These are phyloP conservation scores for Coemansia nantahalensis DNA, from an alignment of 192 early-diverging fungal species.

Conservation along the genomic window DNA sequence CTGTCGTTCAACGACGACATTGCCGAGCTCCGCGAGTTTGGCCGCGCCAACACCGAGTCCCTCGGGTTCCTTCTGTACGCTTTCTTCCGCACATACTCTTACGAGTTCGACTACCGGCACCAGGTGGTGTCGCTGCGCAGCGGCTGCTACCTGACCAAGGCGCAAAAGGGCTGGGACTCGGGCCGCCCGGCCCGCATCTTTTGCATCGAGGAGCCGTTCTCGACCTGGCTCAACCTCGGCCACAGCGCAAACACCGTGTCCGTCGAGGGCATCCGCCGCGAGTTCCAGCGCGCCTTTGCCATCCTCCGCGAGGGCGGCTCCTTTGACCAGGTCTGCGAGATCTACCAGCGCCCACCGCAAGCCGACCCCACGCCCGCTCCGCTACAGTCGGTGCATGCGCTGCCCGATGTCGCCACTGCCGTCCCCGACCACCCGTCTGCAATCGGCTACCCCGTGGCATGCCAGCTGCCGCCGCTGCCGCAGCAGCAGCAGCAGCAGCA, in stretches of 20 bases:
- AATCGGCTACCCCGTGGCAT: background rate
- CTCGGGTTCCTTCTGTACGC: constrained; percentile 76
- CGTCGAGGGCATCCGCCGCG: constrained; percentile 74
- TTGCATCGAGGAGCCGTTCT: constrained; percentile 94
- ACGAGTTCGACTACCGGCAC: constrained; percentile 82
- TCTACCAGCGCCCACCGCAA: constrained; percentile 36
- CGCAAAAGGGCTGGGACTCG: constrained; percentile 81
- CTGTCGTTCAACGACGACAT: constrained; percentile 76
- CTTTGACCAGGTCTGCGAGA: constrained; percentile 37
- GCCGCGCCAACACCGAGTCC: constrained; percentile 67
- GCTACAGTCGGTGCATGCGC: background rate
- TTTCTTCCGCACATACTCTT: constrained; percentile 80
- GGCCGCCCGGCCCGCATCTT: constrained; percentile 66
- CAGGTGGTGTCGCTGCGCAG: constrained; percentile 79
- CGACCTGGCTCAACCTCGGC: constrained; percentile 82
- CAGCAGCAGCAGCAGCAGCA: constrained; percentile 6
- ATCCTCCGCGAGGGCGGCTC: constrained; percentile 56
- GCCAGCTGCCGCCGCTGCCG: background rate
- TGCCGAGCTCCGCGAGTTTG: constrained; percentile 63
- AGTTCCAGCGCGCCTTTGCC: constrained; percentile 72
- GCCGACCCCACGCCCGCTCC: background rate
- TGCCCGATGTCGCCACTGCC: constrained; percentile 1
- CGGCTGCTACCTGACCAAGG: constrained; percentile 76
- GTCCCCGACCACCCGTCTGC: too few species aligned
- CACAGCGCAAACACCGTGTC: constrained; percentile 82